phyloP scores from a whole-genome alignment of 495 filamentous ascomycete genomes.

The Pseudomonodictys pantanalensis region DNA sequence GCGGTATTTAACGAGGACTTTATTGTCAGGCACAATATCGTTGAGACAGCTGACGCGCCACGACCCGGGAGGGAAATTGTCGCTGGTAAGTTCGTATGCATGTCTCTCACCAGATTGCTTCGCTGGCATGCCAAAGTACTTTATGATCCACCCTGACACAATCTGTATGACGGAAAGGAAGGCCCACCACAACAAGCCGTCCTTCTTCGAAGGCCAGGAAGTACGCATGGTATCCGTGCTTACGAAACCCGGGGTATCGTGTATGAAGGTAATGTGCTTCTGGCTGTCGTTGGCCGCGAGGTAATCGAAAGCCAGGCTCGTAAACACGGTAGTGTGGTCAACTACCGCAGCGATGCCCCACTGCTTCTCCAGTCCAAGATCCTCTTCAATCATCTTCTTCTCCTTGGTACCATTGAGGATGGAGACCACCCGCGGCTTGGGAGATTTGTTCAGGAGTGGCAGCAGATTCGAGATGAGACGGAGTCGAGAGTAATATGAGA shows the following conservation, averaged over 20 bases:
- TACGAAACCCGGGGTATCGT: slow-evolving; percentile 1
- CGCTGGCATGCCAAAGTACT: not conserved
- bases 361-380: not conserved
- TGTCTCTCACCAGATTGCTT: not conserved
- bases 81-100: not conserved
- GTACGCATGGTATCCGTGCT: not conserved
- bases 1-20: not conserved
- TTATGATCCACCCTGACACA: not conserved
- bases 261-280: slow-evolving; percentile 2
- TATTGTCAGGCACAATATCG: not conserved
- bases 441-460: not conserved
- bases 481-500: not conserved
- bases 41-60: not conserved
- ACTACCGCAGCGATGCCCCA: not conserved
- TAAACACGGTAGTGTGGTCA: slow-evolving; percentile 1
- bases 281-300: not conserved
- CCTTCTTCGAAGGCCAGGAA: not conserved
- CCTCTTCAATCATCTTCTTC: not conserved
- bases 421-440: not conserved
- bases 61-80: not conserved
- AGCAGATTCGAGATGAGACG: slow-evolving; percentile 1
- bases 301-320: not conserved
- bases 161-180: not conserved
- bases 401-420: slow-evolving; percentile 4
- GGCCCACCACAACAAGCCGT: not conserved